These are phyloP conservation scores for Trichoderma atrobrunneum DNA, from an alignment of 2,329 filamentous ascomycete genomes.

Conservation along the genomic window DNA sequence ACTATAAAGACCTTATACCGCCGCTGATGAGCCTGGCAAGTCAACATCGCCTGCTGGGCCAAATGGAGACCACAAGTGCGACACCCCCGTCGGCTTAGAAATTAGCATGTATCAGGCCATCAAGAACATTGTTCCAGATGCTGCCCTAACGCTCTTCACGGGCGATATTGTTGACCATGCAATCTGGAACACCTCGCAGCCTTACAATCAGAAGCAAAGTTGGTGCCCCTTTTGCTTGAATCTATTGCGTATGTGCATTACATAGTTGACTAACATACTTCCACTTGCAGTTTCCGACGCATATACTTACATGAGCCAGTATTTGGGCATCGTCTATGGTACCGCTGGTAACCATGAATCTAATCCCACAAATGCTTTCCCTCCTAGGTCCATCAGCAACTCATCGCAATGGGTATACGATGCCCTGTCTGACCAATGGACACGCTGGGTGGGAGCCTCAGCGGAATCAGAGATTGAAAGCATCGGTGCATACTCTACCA, in stretches of 20 bases:
- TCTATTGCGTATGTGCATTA: not conserved
- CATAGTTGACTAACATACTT: not conserved
- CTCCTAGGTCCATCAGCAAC: conserved; percentile 38
- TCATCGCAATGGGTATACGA: conserved; percentile 53
- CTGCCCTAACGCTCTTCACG: conserved; percentile 56
- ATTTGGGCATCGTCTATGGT: conserved; percentile 47
- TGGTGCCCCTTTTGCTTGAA: not conserved
- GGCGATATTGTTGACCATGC: conserved; percentile 57
- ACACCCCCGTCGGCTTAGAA: conserved; percentile 50
- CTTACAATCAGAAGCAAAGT: conserved; percentile 34
- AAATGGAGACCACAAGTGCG: conserved; percentile 53
- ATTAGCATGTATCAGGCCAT: conserved; percentile 55
- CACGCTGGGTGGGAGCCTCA: conserved; percentile 43
- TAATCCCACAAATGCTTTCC: conserved; percentile 51
- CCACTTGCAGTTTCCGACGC: conserved; percentile 40
- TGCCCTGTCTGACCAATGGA: conserved; percentile 46
- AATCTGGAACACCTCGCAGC: conserved; percentile 44
- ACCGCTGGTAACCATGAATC: conserved; percentile 58
- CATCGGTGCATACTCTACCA: conserved; percentile 50
- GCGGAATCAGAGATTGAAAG: conserved; percentile 33
- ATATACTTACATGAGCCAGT: conserved; percentile 45
- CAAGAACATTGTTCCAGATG: conserved; percentile 42
- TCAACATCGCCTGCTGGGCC: conserved; percentile 48
- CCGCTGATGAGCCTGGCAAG: conserved; percentile 47
- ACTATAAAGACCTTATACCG: conserved; percentile 41